Percentiles rank a stretch among this genome's conserved stretches.
phyloP scores from a whole-genome alignment of 73 alveolate species.

The Blepharisma japonicum region DNA sequence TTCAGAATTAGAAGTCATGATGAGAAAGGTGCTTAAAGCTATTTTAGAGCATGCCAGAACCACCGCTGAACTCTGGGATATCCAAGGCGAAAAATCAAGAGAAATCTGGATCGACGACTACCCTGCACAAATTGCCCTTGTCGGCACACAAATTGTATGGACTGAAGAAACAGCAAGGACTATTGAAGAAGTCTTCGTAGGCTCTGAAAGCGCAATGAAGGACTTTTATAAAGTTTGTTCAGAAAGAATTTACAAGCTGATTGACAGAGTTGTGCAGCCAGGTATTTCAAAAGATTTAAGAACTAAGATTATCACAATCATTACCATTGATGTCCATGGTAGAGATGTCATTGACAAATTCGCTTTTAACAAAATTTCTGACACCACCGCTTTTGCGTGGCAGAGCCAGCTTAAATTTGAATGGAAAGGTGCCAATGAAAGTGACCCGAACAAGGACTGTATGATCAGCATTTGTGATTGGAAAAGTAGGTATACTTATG shows the following conservation, averaged over 20 bases:
- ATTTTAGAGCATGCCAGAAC: conserved; percentile 82
- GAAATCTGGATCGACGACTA: conserved; percentile 98
- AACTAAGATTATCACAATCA: conserved; percentile 98
- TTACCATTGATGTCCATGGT: conserved; percentile 99
- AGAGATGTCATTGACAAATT: conserved; percentile 98
- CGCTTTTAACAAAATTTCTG: conserved; percentile 69
- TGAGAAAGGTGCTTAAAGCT: conserved; percentile 86
- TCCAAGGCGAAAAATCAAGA: conserved; percentile 87
- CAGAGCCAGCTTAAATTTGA: conserved; percentile 97
- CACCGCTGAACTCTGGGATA: conserved; percentile 92
- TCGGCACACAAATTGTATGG: conserved; percentile 98
- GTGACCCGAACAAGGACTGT: conserved; percentile 88
- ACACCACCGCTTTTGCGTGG: conserved; percentile 94
- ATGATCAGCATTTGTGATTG: conserved; percentile 97
- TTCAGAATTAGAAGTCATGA: conserved; percentile 84
- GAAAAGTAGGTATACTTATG: conserved; percentile 95
- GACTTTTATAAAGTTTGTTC: conserved; percentile 75
- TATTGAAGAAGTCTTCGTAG: conserved; percentile 97
- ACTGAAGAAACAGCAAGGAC: conserved; percentile 99
- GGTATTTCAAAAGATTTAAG: conserved; percentile 72
- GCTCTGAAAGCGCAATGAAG: conserved; percentile 98
- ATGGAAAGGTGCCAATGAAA: conserved; percentile 74
- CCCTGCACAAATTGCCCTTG: conserved; percentile 97
- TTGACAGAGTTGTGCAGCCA: conserved; percentile 75
- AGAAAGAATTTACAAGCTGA: conserved; percentile 78